Percentiles rank a stretch among this genome's conserved stretches.
These are phyloP conservation scores for Botrytis galanthina DNA, from an alignment of 2,329 filamentous ascomycete genomes.

Conservation along the genomic window DNA sequence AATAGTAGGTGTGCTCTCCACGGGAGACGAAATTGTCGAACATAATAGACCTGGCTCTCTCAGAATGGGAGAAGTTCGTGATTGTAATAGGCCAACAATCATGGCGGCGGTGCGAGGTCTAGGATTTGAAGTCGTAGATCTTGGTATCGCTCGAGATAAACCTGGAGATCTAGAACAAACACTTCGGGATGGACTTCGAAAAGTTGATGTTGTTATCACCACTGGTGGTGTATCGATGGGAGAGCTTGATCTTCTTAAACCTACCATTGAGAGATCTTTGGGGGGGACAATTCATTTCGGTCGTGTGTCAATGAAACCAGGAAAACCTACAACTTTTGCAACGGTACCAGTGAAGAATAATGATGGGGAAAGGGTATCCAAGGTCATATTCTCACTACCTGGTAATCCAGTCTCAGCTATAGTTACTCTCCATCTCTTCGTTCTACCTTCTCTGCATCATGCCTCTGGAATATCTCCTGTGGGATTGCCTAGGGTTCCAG, in stretches of 20 bases:
- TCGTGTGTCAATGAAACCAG: constrained; percentile 95
- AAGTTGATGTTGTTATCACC: constrained; percentile 81
- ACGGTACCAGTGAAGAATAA: constrained; percentile 70
- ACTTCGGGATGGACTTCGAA: constrained; percentile 70
- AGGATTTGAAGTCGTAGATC: constrained; percentile 77
- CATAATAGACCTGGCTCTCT: constrained; percentile 63
- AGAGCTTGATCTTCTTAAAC: constrained; percentile 93
- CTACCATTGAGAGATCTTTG: constrained; percentile 85
- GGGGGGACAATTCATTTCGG: constrained; percentile 96
- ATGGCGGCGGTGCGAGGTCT: constrained; percentile 72
- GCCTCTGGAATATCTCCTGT: constrained; percentile 64
- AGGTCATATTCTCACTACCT: constrained; percentile 83
- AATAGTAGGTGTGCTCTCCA: constrained; percentile 82
- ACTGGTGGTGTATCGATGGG: constrained; percentile 97
- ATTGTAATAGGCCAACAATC: constrained; percentile 88
- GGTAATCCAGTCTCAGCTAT: constrained; percentile 93
- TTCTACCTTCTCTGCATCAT: constrained; percentile 80
- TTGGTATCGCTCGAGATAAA: constrained; percentile 80
- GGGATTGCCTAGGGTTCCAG: constrained; percentile 71
- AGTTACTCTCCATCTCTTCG: constrained; percentile 92
- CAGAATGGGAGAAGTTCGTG: constrained; percentile 79
- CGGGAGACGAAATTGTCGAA: constrained; percentile 88
- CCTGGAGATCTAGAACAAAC: constrained; percentile 71
- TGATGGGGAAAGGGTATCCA: constrained; percentile 56
- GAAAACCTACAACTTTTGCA: constrained; percentile 96